Evolutionary conservation across 176 grass and related monocot genomes (phyloP), one percentile per base, ranked within the genome.

Genomic region (Triticum turgidum): DNA sequence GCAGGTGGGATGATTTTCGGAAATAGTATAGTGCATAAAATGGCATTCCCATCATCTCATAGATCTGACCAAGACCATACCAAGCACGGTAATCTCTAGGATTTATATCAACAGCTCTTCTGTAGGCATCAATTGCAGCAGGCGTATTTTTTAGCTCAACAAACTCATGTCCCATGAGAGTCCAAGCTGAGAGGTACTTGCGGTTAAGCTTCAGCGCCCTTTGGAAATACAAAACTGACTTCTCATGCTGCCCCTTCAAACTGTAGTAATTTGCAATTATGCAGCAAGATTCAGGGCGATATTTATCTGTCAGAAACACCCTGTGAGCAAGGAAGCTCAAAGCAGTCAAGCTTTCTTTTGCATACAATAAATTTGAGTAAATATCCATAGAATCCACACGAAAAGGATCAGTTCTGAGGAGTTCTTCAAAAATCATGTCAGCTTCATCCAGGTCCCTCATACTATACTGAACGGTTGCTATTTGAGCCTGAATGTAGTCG

Each of bases 191-290:
- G 75, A 99, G 90, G 85, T 96, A 99, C 83, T 99, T 99, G 29
- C 92, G 85, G 77, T 97, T 99, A 67, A 99, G 94, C 82, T 96
- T 99, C 54, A 96, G 87, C 56, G 97, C 97, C 59, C 94, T 90
- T 79, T 88, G 89, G 85, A 96, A 96, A 84, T 99, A 96, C 44
- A 94, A 33, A 88, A 96, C 92, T 67, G 97, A 93, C 84, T 94
- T 99, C 76, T 96, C 97, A 87, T 99, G 97, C 69, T 90, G 94
- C 20, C 94, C 97, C 80, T 97, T 99, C 87, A 99, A 87, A 87
- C 97, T 99, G 87, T 99, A 99, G 80, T 99, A 99, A 82, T 99
- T 99, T 85, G 97, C 97, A 80, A 99, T 99, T 69, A 96, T 94
- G 94, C 97, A 99, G 79, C 97, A 99, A 58, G 94, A 96, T 84